Percentiles rank a stretch among this genome's conserved stretches.
These are phyloP conservation scores for Ogataea nonfermentans DNA, from an alignment of 805 yeast genomes.

Conservation along the genomic window DNA sequence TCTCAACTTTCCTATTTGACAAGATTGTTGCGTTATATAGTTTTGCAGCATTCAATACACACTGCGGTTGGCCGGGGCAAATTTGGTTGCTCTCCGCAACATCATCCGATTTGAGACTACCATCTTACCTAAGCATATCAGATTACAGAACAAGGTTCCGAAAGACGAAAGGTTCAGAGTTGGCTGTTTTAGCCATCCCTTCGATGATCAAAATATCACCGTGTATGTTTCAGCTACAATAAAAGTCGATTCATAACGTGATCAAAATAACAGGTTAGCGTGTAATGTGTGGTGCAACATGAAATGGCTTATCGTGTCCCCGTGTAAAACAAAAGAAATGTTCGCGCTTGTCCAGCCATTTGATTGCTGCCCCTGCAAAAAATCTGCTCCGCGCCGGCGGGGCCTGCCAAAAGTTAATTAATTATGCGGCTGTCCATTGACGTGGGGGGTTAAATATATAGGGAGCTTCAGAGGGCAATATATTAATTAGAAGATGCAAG, in stretches of 20 bases:
- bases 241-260: neutral
- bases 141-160: neutral
- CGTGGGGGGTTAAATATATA: conserved; percentile 2
- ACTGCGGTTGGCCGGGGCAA: neutral
- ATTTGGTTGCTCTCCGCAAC: no score
- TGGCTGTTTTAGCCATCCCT: no score
- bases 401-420: conserved; percentile 4
- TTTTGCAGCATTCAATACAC: neutral
- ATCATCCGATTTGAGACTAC: no score
- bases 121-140: neutral
- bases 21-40: no score
- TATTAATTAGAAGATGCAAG: conserved; percentile 3
- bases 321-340: conserved; percentile 12
- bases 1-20: neutral
- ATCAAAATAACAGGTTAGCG: neutral
- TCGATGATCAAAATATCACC: neutral
- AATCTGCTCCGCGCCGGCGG: neutral
- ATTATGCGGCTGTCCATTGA: conserved; percentile 9
- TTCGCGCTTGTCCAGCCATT: neutral
- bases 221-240: conserved; percentile 10
- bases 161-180: no score
- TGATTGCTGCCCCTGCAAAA: conserved; percentile 12
- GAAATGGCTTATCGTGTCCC: conserved; percentile 10
- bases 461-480: conserved; percentile 13
- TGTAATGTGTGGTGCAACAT: conserved; percentile 8